Evolutionary conservation across 2,329 filamentous ascomycete species (phyloP), one percentile per base, ranked within the genome.

Genomic region (Harringtonia aguacate): DNA sequence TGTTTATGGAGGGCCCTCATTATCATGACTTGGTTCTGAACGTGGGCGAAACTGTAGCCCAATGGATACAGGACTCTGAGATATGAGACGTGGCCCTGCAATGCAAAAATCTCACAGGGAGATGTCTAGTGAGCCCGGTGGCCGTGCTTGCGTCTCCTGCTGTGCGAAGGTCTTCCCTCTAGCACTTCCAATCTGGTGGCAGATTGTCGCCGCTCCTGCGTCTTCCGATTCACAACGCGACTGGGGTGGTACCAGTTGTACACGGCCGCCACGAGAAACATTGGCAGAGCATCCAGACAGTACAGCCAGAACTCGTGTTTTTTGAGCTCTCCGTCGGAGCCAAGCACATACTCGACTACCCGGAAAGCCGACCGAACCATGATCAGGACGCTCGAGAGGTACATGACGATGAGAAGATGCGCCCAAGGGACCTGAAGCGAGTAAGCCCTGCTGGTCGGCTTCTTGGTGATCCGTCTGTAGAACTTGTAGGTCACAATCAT

Each of bases 321-420:
- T 31, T 61, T 40, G 14, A 59, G 46, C 34, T 54, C 56, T 1
- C 59, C 58, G 22, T 47, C 48, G 2, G 51, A 39, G 8, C 61
- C 60, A 38, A 53, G 44, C 5, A 51, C 52, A 47, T 66, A 68
- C 53, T 69, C 65, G 14, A 65, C 48, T 2, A 63, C 56, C 22
- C 65, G 53, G 43, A 61, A 64, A 13, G 62, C 46, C 27, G 59
- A 61, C 30, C 66, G 54, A 8, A 65, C 47, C 37, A 63, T 55
- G 40, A 69, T 64, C 17, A 64, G 54, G 1, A 46, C 15, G 37
- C 49, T 52, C 18, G 43, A 35, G 21, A 41, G 35, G 50, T 56
- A 56, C 8, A 57, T 49, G 18, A 50, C 47, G 15, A 27, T 44
- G 10, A 56, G 40, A 13, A 43, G 37, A 12, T 17, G 14, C 8